These are phyloP conservation scores for Coprinellus micaceus DNA, from an alignment of 768 basidiomycete genomes.

Conservation along the genomic window DNA sequence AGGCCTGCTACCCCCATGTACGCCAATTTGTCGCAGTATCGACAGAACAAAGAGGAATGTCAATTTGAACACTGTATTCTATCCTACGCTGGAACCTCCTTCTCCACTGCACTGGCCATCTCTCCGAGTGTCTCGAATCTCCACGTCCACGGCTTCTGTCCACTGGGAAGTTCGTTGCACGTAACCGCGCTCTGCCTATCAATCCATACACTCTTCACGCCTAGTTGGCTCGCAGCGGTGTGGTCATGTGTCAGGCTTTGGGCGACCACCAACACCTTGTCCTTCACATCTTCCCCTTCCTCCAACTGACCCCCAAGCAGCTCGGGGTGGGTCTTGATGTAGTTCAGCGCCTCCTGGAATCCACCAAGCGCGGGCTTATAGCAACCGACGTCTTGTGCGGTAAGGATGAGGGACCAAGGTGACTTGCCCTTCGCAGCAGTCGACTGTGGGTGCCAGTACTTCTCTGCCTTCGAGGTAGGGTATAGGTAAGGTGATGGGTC, in stretches of 20 bases:
- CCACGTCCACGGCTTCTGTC: slow-evolving; percentile 41
- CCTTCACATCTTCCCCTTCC: slow-evolving; percentile 32
- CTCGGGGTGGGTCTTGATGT: slow-evolving; percentile 36
- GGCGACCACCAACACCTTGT: slow-evolving; percentile 60
- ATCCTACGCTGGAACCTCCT: slow-evolving; percentile 22
- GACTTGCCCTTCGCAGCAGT: slow-evolving; percentile 40
- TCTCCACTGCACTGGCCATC: slow-evolving; percentile 57
- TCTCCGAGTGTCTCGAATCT: slow-evolving; percentile 57
- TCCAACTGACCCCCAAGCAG: slow-evolving; percentile 30
- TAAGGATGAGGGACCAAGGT: slow-evolving; percentile 63
- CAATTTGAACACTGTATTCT: not conserved
- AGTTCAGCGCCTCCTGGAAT: slow-evolving; percentile 47
- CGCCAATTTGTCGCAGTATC: too few species aligned
- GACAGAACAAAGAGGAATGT: too few species aligned
- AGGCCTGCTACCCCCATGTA: too few species aligned
- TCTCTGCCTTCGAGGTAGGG: slow-evolving; percentile 30
- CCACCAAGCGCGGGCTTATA: slow-evolving; percentile 67
- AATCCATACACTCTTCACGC: slow-evolving; percentile 64
- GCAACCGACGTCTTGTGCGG: slow-evolving; percentile 68
- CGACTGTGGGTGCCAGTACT: slow-evolving; percentile 42
- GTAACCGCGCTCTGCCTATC: slow-evolving; percentile 48
- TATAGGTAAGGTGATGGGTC: slow-evolving; percentile 23
- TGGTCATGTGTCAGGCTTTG: slow-evolving; percentile 68
- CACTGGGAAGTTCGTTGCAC: slow-evolving; percentile 36
- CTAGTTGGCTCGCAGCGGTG: slow-evolving; percentile 53